phyloP scores from a whole-genome alignment of 306 rosid species.

The Sicyos edulis region DNA sequence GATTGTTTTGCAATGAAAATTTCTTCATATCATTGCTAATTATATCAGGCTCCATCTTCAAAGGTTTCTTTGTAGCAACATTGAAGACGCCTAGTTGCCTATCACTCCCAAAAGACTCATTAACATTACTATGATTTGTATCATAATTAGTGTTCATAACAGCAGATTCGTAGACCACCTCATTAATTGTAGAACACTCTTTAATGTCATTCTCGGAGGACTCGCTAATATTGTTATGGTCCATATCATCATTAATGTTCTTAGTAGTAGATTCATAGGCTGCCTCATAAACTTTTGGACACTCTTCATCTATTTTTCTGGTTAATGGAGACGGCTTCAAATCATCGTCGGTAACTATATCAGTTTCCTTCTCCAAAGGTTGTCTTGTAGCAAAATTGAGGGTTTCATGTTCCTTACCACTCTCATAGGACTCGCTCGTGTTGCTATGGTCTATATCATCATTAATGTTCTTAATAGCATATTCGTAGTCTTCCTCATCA shows the following conservation, averaged over 20 bases:
- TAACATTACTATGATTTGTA: slow-evolving; percentile 22
- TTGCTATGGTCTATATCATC: too few species aligned
- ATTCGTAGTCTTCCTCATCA: too few species aligned
- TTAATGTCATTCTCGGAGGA: slow-evolving; percentile 17
- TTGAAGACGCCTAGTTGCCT: slow-evolving; percentile 32
- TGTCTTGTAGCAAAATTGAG: slow-evolving; percentile 24
- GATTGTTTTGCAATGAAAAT: slow-evolving; percentile 18
- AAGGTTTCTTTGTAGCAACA: background rate
- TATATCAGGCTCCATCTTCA: slow-evolving; percentile 23
- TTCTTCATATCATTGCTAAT: slow-evolving; percentile 34
- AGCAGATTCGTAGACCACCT: slow-evolving; percentile 24
- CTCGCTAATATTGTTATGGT: slow-evolving; percentile 24
- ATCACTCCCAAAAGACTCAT: slow-evolving; percentile 19
- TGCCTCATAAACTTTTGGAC: slow-evolving; percentile 24
- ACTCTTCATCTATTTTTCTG: slow-evolving; percentile 23
- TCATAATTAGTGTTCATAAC: slow-evolving; percentile 25
- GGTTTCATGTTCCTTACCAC: slow-evolving; percentile 29
- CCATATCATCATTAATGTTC: slow-evolving; percentile 26
- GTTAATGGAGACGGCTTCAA: slow-evolving; percentile 19
- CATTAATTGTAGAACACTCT: slow-evolving; percentile 28
- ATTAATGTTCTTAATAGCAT: too few species aligned
- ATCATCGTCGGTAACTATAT: slow-evolving; percentile 39
- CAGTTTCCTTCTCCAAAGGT: slow-evolving; percentile 27
- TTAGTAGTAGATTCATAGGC: slow-evolving; percentile 27
- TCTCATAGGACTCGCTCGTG: slow-evolving; percentile 17